These are phyloP conservation scores for Trebouxia gelatinosa DNA, from an alignment of 163 green algal genomes.

Conservation along the genomic window DNA sequence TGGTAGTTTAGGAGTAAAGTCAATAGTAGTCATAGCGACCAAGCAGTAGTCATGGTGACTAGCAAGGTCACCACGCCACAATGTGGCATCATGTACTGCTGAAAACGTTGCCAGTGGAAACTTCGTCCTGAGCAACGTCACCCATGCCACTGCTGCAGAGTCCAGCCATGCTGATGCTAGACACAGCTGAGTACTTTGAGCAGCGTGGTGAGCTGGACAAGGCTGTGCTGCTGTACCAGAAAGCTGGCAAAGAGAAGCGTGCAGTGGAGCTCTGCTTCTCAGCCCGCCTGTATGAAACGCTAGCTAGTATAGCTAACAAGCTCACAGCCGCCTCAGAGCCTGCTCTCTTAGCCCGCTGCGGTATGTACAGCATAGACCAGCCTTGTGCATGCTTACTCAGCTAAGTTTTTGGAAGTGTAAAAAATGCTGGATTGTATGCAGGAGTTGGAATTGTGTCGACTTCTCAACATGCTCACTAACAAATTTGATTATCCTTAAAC, in stretches of 20 bases:
- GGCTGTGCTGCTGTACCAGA: constrained; percentile 56
- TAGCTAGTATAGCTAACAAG: constrained; percentile 63
- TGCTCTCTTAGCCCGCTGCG: background rate
- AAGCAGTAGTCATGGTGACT: background rate
- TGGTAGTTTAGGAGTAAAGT: background rate
- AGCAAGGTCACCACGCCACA: too few species aligned
- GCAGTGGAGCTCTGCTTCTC: constrained; percentile 75
- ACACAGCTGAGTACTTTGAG: constrained; percentile 71
- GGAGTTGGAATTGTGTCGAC: too few species aligned
- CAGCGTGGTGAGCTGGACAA: constrained; percentile 39
- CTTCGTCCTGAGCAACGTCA: too few species aligned
- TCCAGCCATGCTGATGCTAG: constrained; percentile 54
- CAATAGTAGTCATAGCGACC: background rate
- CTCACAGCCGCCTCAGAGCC: constrained; percentile 28
- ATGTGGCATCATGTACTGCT: too few species aligned
- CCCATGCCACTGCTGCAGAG: constrained; percentile 49
- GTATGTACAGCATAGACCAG: too few species aligned
- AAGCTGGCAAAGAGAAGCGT: constrained; percentile 58
- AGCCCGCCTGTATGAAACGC: constrained; percentile 59
- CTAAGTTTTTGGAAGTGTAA: too few species aligned
- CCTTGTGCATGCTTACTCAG: too few species aligned
- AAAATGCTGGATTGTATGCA: too few species aligned
- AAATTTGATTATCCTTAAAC: too few species aligned
- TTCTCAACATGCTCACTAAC: too few species aligned
- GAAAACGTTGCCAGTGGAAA: too few species aligned